Evolutionary conservation across 805 yeast species (phyloP).

Genomic region (Starmerella riodocensis): DNA sequence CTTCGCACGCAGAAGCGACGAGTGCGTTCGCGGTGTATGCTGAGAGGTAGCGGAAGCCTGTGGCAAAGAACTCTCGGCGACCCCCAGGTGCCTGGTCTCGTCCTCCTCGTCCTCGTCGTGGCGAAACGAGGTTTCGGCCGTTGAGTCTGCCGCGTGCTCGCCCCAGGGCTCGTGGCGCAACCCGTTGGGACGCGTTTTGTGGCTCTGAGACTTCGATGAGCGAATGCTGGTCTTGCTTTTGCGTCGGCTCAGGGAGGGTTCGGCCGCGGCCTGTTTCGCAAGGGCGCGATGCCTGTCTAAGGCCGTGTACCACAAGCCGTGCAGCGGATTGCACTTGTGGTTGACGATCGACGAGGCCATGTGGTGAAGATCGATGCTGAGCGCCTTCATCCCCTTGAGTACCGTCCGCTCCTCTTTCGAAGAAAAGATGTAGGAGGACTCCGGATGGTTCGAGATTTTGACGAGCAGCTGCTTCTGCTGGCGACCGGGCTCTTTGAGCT

Average conservation of each 20-base stretch:
- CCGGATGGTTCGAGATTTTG: constrained; percentile 22
- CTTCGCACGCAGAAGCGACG: no score
- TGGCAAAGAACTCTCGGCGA: no score
- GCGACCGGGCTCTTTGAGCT: constrained; percentile 34
- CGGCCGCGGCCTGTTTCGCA: background rate
- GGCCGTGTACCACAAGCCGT: constrained; percentile 23
- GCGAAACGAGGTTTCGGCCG: background rate
- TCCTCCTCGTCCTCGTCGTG: background rate
- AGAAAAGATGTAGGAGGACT: constrained; percentile 33
- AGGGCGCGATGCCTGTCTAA: constrained; percentile 16
- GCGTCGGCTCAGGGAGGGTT: background rate
- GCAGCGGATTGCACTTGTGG: constrained; percentile 21
- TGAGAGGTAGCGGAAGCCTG: no score
- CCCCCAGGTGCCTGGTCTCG: background rate
- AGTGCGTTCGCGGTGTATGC: no score
- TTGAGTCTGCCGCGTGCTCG: background rate
- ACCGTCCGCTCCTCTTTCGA: constrained; percentile 17
- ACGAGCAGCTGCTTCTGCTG: constrained; percentile 31
- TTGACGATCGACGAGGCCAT: constrained; percentile 17
- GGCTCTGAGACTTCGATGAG: background rate
- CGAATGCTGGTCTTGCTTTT: constrained; percentile 2
- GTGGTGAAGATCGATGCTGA: constrained; percentile 19
- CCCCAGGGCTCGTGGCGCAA: background rate
- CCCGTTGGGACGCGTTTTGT: background rate
- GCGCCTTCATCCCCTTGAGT: constrained; percentile 20